These are phyloP conservation scores for Benincasa hispida DNA, from an alignment of 306 rosid species.

Conservation along the genomic window DNA sequence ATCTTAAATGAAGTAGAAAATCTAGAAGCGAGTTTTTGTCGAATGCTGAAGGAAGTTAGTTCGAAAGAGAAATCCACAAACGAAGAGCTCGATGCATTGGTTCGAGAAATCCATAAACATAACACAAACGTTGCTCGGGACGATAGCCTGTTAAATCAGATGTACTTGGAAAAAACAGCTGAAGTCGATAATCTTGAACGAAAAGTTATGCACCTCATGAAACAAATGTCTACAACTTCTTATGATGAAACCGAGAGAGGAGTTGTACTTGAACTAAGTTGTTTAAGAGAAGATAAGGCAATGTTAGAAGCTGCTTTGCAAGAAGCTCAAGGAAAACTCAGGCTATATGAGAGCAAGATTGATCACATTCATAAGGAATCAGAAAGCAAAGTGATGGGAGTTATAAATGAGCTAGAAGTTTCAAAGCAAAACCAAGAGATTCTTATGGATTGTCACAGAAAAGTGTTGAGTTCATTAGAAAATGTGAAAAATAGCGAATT, in stretches of 20 bases:
- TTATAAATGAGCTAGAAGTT: conserved; percentile 26
- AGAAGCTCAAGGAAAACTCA: conserved; percentile 31
- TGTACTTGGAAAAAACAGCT: conserved; percentile 32
- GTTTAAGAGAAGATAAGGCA: conserved; percentile 26
- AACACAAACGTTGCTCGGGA: conserved; percentile 22
- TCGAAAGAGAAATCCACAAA: conserved; percentile 23
- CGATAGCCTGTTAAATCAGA: conserved; percentile 31
- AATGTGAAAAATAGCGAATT: conserved; percentile 32
- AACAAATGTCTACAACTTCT: conserved; percentile 27
- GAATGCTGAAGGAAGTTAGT: conserved; percentile 27
- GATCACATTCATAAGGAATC: conserved; percentile 20
- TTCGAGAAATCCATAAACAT: conserved; percentile 23
- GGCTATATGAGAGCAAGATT: conserved; percentile 23
- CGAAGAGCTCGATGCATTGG: conserved; percentile 26
- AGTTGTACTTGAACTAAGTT: conserved; percentile 29
- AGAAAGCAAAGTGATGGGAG: conserved; percentile 31
- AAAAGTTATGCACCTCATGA: conserved; percentile 28
- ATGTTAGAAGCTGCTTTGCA: conserved; percentile 30
- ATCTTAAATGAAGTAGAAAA: conserved; percentile 27
- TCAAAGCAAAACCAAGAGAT: conserved; percentile 23
- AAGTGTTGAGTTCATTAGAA: conserved; percentile 30
- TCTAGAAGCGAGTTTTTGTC: conserved; percentile 27
- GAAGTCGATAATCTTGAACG: conserved; percentile 38
- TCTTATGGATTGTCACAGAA: conserved; percentile 30
- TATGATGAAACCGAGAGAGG: conserved; percentile 36